Evolutionary conservation across 1,284 basidiomycete genomes (phyloP).

Genomic region (Apiotrichum sp.): DNA sequence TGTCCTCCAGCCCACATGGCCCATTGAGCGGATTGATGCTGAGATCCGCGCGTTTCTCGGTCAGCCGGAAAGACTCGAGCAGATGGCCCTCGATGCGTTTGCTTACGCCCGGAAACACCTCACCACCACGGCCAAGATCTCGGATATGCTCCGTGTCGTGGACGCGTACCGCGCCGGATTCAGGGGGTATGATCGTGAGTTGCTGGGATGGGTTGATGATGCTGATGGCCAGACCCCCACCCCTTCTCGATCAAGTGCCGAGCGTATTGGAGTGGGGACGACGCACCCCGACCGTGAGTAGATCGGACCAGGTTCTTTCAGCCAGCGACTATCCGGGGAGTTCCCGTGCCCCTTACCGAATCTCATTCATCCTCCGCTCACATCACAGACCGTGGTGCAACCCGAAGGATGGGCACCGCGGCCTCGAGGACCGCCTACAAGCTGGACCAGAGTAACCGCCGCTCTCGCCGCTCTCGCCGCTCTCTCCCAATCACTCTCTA

Average conservation of each 20-base stretch:
- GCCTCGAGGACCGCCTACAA: constrained; percentile 5
- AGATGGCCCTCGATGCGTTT: constrained; percentile 42
- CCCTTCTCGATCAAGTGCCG: constrained; percentile 39
- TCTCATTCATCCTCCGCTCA: background rate
- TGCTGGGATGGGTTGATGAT: no score
- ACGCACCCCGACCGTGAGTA: constrained; percentile 27
- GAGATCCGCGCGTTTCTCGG: constrained; percentile 31
- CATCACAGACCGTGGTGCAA: constrained; percentile 11
- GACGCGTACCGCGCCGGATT: constrained; percentile 33
- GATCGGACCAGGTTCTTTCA: background rate
- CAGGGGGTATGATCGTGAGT: constrained; percentile 42
- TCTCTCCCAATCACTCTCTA: no score
- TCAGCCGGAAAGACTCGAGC: constrained; percentile 32
- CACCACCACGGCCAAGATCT: constrained; percentile 40
- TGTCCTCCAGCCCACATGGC: constrained; percentile 35
- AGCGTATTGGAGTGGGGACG: constrained; percentile 32
- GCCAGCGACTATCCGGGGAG: no score
- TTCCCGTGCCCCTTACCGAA: no score
- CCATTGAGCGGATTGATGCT: constrained; percentile 35
- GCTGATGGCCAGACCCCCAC: constrained; percentile 26
- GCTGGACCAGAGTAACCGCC: background rate
- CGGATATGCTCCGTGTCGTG: constrained; percentile 33
- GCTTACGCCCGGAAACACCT: constrained; percentile 39
- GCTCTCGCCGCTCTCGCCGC: no score
- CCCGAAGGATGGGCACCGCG: constrained; percentile 1